These are phyloP conservation scores for Naumovozyma dairenensis DNA, from an alignment of 805 yeast species.

Conservation along the genomic window DNA sequence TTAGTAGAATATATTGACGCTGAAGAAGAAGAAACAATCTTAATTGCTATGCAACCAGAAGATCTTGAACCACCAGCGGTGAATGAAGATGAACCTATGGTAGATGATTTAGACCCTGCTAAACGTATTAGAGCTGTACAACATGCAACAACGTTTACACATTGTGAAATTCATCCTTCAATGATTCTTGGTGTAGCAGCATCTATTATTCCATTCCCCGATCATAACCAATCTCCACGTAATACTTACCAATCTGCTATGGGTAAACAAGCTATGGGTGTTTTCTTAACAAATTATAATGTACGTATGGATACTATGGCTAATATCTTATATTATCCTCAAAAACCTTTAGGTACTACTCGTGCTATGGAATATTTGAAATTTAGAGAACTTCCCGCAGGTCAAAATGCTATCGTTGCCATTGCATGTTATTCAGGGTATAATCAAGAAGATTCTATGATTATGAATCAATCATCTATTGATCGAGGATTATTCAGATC, in stretches of 20 bases:
- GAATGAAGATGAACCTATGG: constrained; percentile 25
- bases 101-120: constrained; percentile 41
- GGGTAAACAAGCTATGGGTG: constrained; percentile 99
- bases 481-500: constrained; percentile 96
- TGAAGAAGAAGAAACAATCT: constrained; percentile 95
- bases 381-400: constrained; percentile 97
- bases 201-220: constrained; percentile 98
- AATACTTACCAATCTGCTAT: constrained; percentile 98
- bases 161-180: constrained; percentile 97
- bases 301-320: constrained; percentile 99
- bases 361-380: constrained; percentile 96
- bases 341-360: constrained; percentile 95
- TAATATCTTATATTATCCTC: constrained; percentile 92
- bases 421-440: constrained; percentile 97
- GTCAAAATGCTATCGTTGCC: constrained; percentile 97
- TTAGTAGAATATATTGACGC: constrained; percentile 95
- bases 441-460: constrained; percentile 99
- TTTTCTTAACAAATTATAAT: constrained; percentile 84
- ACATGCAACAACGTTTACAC: constrained; percentile 80
- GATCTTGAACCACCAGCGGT: constrained; percentile 71
- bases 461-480: constrained; percentile 96
- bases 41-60: constrained; percentile 98
- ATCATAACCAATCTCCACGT: constrained; percentile 98
- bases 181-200: constrained; percentile 99
- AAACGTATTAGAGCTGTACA: constrained; percentile 73